A percentile compares a stretch with the other conserved stretches of the same genome.
Evolutionary conservation across 2,329 filamentous ascomycete genomes (phyloP).

Genomic region (Xylariaceae sp.): DNA sequence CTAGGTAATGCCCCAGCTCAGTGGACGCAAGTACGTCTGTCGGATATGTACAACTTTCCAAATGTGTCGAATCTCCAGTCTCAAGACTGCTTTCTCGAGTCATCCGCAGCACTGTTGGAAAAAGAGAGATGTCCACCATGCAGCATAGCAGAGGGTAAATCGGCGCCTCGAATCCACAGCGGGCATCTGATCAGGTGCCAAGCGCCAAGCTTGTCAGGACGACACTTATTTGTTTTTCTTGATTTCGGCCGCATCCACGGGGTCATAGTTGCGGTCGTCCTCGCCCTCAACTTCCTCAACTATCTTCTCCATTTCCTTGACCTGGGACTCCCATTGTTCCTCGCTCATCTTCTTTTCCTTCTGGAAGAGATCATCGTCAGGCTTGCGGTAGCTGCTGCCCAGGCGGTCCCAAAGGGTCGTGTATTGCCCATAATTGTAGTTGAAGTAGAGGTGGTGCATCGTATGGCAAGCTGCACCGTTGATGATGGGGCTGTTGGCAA

Average conservation of each 20-base stretch:
- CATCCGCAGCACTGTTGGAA: too few relatives aligned
- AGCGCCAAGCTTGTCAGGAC: neutral
- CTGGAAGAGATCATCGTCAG: slow-evolving; percentile 79
- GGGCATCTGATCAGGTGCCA: neutral
- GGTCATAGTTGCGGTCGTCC: slow-evolving; percentile 48
- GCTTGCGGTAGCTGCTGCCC: slow-evolving; percentile 80
- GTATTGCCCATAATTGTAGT: slow-evolving; percentile 94
- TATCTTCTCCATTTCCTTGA: slow-evolving; percentile 69
- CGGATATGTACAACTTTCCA: too few relatives aligned
- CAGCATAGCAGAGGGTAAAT: too few relatives aligned
- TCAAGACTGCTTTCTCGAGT: too few relatives aligned
- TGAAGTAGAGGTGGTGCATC: slow-evolving; percentile 83
- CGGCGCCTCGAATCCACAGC: neutral
- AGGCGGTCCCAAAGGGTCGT: slow-evolving; percentile 88
- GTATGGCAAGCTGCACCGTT: slow-evolving; percentile 95
- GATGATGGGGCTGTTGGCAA: slow-evolving; percentile 83
- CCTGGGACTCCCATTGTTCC: slow-evolving; percentile 74
- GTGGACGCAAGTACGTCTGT: too few relatives aligned
- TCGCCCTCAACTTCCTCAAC: slow-evolving; percentile 64
- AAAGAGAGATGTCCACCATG: too few relatives aligned
- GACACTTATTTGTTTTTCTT: slow-evolving; percentile 42
- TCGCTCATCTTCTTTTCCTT: slow-evolving; percentile 82
- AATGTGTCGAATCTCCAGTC: too few relatives aligned
- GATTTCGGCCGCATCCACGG: slow-evolving; percentile 30
- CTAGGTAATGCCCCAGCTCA: too few relatives aligned